A percentile compares a stretch with the other conserved stretches of the same genome.
phyloP scores from a whole-genome alignment of 2,329 filamentous ascomycete genomes.

The Seiridium cupressi region DNA sequence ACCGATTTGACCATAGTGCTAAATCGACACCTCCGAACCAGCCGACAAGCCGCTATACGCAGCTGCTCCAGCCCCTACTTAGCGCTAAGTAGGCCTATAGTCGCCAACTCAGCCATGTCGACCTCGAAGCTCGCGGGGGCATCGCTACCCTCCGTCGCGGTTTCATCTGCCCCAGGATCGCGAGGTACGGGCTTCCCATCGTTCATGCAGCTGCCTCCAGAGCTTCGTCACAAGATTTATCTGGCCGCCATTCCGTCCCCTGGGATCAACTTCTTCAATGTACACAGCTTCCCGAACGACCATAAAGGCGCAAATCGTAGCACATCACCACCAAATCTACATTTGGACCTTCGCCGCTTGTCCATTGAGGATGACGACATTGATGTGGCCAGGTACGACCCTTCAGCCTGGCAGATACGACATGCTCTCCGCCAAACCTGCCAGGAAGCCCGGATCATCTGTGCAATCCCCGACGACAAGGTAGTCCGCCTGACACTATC shows the following conservation, averaged over 20 bases:
- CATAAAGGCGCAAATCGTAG: constrained; percentile 24
- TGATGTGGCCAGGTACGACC: constrained; percentile 24
- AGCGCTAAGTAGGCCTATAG: no score
- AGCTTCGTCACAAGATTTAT: constrained; percentile 28
- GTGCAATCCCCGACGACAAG: constrained; percentile 17
- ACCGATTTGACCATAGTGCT: no score
- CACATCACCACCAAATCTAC: constrained; percentile 24
- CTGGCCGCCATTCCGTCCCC: constrained; percentile 19
- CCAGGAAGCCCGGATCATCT: constrained; percentile 24
- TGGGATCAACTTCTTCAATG: constrained; percentile 33
- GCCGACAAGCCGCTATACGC: no score
- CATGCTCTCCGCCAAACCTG: constrained; percentile 19
- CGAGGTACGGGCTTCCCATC: constrained; percentile 13
- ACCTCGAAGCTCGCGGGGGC: no score
- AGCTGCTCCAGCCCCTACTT: no score
- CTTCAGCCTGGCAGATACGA: constrained; percentile 27
- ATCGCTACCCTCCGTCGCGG: no score
- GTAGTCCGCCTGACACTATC: constrained; percentile 20
- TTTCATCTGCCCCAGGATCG: not conserved
- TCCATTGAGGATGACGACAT: constrained; percentile 23
- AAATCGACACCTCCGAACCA: no score
- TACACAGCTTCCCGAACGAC: constrained; percentile 30
- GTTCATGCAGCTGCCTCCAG: constrained; percentile 24
- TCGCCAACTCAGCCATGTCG: no score
- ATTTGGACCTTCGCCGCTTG: constrained; percentile 28